A percentile compares a stretch with the other conserved stretches of the same genome.
Conservation (phyloP, 345 rosid species). For the Arabidopsis arenosa region DNA sequence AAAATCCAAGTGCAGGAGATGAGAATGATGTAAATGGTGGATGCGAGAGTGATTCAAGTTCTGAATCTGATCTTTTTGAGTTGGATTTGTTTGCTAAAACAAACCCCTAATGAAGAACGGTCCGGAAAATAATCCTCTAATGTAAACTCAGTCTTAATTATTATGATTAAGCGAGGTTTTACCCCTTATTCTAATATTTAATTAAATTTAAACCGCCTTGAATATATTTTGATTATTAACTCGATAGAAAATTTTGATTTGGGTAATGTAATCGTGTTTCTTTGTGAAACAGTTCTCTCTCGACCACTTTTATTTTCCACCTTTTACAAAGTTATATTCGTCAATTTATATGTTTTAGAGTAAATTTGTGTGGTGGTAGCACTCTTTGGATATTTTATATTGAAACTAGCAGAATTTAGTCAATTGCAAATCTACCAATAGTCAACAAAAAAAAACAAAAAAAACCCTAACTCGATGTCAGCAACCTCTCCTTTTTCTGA, state of each 20-base stretch:
- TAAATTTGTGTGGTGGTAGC: not conserved
- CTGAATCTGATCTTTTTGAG: slow-evolving; percentile 95
- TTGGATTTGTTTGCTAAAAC: slow-evolving; percentile 50
- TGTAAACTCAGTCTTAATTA: slow-evolving; percentile 6
- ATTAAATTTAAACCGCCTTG: not conserved
- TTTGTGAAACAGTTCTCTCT: not conserved
- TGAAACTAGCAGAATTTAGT: not conserved
- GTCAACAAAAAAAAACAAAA: not conserved
- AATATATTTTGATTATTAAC: too few species aligned
- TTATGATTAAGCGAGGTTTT: not conserved
- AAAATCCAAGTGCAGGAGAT: slow-evolving; percentile 3
- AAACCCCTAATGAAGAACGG: slow-evolving; percentile 23
- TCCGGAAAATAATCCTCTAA: not conserved
- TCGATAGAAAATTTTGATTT: not conserved
- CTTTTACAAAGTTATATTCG: not conserved
- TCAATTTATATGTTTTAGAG: not conserved
- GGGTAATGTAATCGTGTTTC: slow-evolving; percentile 1
- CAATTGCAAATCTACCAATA: not conserved
- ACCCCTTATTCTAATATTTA: not conserved
- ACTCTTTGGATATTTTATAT: not conserved
- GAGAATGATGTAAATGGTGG: slow-evolving; percentile 55
- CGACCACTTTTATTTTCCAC: not conserved
- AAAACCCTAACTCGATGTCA: not conserved
- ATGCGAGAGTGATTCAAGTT: slow-evolving; percentile 83
- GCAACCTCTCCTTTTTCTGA: not conserved